Evolutionary conservation across 169 alveolate species (phyloP), one percentile per base, ranked within the genome.

Genomic region (Plasmodium cynomolgi): DNA sequence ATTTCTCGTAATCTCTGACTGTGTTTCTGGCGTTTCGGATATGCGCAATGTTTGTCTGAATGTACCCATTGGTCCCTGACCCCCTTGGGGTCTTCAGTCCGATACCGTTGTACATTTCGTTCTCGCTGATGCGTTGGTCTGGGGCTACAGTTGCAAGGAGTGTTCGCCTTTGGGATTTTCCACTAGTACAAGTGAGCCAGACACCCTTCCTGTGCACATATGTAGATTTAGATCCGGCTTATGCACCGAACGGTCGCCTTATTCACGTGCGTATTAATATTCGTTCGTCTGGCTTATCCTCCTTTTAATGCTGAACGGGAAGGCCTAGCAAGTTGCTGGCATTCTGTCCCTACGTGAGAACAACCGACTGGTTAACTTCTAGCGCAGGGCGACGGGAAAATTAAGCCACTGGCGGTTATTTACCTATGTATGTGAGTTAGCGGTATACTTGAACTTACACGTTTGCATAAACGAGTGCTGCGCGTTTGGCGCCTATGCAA

Each of bases 41-140:
- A 17, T 91, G 91, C 71, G 98, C 98, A 62, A 96, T 93, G 85
- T 96, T 96, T 33, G 95, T 81, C 56, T 96, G 98, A 79, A 96
- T 96, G 80, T 95, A 96, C 20, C 98, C 98, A 73, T 96, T 96
- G 56, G 98, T 96, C 23, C 98, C 98, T 39, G 97, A 95, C 50
- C 98, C 98, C 85, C 98, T 74, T 44, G 98, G 98, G 44, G 98
- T 96, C 58, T 96, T 88, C 73, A 96, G 86, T 26, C 98, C 98
- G 50, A 96, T 95, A 0, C 97, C 97, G 79, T 95, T 95, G 84
- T 93, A 95, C 98, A 96, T 96, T 68, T 73, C 39, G 41, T 68
- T 6, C 7, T 50, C 2, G 7, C 7, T 50, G 1, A 50, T 13
- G 1, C 62, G 62, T 50, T 50, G 23, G 2, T 13, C 5, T 11